phyloP scores from a whole-genome alignment of 2,329 filamentous ascomycete genomes.

The Monilinia polystroma region DNA sequence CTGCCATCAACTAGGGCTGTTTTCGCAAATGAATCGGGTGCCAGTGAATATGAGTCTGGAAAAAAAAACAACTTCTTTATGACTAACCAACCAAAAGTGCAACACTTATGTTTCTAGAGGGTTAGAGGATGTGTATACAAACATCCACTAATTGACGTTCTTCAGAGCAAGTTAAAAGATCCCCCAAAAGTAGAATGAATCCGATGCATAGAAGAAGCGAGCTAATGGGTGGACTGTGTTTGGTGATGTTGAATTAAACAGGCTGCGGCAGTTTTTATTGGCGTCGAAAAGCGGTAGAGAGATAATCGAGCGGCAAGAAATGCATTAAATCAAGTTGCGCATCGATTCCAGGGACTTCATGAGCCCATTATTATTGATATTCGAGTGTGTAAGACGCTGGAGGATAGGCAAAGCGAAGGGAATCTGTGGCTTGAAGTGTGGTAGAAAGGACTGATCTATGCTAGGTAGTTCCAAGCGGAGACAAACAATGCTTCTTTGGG shows the following conservation, averaged over 20 bases:
- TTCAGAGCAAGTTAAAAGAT: constrained; percentile 14
- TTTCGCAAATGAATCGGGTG: constrained; percentile 18
- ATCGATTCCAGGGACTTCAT: constrained; percentile 28
- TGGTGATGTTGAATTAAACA: constrained; percentile 17
- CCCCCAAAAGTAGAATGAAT: constrained; percentile 1
- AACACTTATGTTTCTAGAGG: background rate
- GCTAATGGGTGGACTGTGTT: constrained; percentile 9
- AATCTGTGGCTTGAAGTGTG: constrained; percentile 36
- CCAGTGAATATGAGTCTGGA: constrained; percentile 23
- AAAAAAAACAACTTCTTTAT: background rate
- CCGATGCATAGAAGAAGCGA: constrained; percentile 21
- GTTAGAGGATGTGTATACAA: constrained; percentile 8
- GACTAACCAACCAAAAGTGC: background rate
- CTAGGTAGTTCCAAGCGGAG: constrained; percentile 36
- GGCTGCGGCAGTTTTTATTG: constrained; percentile 23
- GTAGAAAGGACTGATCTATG: constrained; percentile 26
- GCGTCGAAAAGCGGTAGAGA: constrained; percentile 13
- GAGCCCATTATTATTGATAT: constrained; percentile 31
- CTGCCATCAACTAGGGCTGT: constrained; percentile 39
- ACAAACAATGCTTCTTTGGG: constrained; percentile 28
- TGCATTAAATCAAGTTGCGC: constrained; percentile 18
- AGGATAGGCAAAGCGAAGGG: constrained; percentile 29
- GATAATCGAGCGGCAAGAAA: constrained; percentile 21
- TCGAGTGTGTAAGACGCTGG: constrained; percentile 28
- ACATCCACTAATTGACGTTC: constrained; percentile 20